Conservation (phyloP, 148 eudicot genomes). For the Silene conica region DNA sequence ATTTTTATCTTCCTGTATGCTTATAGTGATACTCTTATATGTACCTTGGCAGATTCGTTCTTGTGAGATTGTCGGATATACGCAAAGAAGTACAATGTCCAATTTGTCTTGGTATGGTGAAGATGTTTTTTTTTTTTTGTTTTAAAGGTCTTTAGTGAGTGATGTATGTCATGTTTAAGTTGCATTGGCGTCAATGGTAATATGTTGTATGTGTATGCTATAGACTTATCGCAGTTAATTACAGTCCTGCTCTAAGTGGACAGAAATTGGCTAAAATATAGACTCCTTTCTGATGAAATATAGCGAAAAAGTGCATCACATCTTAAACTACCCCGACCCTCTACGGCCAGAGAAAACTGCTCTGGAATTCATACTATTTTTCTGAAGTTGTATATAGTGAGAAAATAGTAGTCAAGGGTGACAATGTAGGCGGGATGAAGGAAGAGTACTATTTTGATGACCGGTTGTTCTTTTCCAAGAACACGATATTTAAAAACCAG, state of each 20-base stretch:
- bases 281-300: neutral
- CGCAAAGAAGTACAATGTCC: slow-evolving; percentile 94
- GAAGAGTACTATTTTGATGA: too few relatives aligned
- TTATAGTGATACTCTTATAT: slow-evolving; percentile 10
- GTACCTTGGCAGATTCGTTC: slow-evolving; percentile 42
- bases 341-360: neutral
- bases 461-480: too few relatives aligned
- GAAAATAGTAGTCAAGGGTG: too few relatives aligned
- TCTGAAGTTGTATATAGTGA: too few relatives aligned
- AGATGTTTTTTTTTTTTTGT: neutral
- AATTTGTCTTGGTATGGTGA: slow-evolving; percentile 66
- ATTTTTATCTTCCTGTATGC: neutral
- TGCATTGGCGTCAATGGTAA: neutral
- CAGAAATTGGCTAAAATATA: slow-evolving; percentile 1
- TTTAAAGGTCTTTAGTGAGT: neutral
- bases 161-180: neutral
- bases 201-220: slow-evolving; percentile 4
- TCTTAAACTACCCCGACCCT: neutral
- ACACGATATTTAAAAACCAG: too few relatives aligned
- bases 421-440: too few relatives aligned
- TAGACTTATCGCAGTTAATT: neutral
- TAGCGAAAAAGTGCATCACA: neutral
- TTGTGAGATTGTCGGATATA: slow-evolving; percentile 53
- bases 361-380: too few relatives aligned
- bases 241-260: neutral